A percentile compares a stretch with the other conserved stretches of the same genome.
Evolutionary conservation across 176 grass and related monocot genomes (phyloP).

Genomic region (Eragrostis curvula): DNA sequence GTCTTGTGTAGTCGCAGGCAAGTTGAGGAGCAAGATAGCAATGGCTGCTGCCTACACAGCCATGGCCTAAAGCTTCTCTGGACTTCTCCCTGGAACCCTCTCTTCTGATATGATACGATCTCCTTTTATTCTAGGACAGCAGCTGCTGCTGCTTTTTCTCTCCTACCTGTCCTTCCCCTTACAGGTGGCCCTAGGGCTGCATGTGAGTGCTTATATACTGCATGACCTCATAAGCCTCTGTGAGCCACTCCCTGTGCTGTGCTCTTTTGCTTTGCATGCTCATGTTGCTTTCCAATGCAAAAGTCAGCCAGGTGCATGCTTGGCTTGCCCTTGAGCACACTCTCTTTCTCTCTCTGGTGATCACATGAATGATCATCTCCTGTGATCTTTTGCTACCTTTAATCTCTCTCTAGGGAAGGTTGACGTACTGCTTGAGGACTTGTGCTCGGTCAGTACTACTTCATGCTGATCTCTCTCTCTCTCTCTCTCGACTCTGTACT

Average conservation of each 20-base stretch:
- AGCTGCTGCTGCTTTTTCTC: conserved; percentile 11
- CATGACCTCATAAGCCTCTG: conserved; percentile 43
- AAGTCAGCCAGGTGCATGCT: conserved; percentile 58
- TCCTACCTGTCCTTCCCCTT: conserved; percentile 50
- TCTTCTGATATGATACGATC: background rate
- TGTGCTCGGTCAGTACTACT: background rate
- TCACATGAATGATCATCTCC: conserved; percentile 45
- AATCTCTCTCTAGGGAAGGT: conserved; percentile 24
- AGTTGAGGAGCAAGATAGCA: conserved; percentile 1
- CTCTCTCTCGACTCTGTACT: too few species aligned
- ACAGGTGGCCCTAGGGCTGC: conserved; percentile 41
- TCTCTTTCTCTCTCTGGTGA: conserved; percentile 17
- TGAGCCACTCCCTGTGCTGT: background rate
- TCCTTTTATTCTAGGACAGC: conserved; percentile 42
- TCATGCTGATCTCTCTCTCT: too few species aligned
- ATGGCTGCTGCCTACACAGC: conserved; percentile 28
- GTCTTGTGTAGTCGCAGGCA: background rate
- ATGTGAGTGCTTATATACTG: conserved; percentile 68
- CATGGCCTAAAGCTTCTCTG: conserved; percentile 39
- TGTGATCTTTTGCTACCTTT: conserved; percentile 28
- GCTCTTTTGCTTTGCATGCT: conserved; percentile 7
- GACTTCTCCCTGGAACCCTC: background rate
- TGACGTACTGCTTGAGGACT: conserved; percentile 46
- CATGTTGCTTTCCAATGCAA: conserved; percentile 47
- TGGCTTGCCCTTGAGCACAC: background rate